A percentile compares a stretch with the other conserved stretches of the same genome.
Evolutionary conservation across 108 stramenopile genomes (phyloP).

Genomic region (Cyclotella sp.): DNA sequence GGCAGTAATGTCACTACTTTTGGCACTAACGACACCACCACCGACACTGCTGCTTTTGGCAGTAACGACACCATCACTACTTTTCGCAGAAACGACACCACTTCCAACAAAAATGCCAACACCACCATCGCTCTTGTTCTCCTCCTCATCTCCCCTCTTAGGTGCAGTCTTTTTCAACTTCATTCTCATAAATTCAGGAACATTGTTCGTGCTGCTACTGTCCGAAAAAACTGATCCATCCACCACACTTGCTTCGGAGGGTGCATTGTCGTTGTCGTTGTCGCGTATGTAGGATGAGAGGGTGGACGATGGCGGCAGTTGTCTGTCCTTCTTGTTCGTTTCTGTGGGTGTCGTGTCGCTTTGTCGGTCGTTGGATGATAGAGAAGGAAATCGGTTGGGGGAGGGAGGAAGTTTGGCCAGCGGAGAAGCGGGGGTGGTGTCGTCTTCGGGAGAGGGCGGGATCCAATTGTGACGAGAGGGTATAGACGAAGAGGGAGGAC

Average conservation of each 20-base stretch:
- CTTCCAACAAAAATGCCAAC: not conserved
- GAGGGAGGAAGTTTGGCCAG: not conserved
- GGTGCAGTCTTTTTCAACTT: constrained; percentile 8
- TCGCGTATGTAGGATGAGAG: too few species aligned
- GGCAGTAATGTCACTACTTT: too few species aligned
- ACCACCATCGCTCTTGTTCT: not conserved
- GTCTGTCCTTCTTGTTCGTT: too few species aligned
- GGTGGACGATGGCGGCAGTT: too few species aligned
- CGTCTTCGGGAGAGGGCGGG: not conserved
- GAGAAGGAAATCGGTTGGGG: not conserved
- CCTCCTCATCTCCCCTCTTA: not conserved
- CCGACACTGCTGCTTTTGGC: too few species aligned
- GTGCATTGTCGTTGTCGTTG: not conserved
- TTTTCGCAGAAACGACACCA: too few species aligned
- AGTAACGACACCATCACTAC: too few species aligned
- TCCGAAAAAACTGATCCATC: constrained; percentile 2
- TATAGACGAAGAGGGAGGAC: not conserved
- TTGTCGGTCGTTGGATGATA: too few species aligned
- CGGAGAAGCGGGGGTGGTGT: not conserved
- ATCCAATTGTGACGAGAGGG: not conserved
- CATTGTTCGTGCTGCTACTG: constrained; percentile 1
- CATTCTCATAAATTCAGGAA: constrained; percentile 44
- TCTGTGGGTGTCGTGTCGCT: too few species aligned
- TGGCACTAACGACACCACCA: too few species aligned
- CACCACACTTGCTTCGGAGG: constrained; percentile 6